phyloP scores from a whole-genome alignment of 2,329 filamentous ascomycete species.

The Gnomoniopsis smithogilvyi region DNA sequence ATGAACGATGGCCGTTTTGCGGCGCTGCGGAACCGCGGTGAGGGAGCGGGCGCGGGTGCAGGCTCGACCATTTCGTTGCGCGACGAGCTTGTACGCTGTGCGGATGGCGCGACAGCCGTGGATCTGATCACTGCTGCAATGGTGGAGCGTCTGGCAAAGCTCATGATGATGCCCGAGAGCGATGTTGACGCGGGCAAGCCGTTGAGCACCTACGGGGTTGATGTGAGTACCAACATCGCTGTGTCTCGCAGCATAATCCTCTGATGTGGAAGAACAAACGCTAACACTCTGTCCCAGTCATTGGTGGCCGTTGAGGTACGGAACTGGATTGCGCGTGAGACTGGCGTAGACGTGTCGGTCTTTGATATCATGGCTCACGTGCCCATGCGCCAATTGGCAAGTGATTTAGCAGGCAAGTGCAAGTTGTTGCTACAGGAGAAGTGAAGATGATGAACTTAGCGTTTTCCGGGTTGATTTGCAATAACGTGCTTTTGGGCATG shows the following conservation, averaged over 20 bases:
- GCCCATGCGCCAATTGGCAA: constrained; percentile 11
- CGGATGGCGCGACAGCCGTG: constrained; percentile 1
- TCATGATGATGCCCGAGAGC: constrained; percentile 8
- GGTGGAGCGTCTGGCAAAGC: constrained; percentile 6
- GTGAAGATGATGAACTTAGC: too few species aligned
- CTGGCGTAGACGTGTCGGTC: constrained; percentile 8
- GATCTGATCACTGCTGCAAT: constrained; percentile 12
- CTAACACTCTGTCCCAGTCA: neutral
- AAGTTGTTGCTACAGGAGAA: constrained; percentile 2
- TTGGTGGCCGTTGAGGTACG: constrained; percentile 15
- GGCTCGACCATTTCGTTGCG: constrained; percentile 7
- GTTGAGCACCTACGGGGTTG: constrained; percentile 12
- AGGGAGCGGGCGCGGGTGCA: neutral
- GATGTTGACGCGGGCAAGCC: constrained; percentile 12
- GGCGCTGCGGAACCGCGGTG: constrained; percentile 1
- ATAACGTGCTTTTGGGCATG: too few species aligned
- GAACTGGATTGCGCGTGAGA: constrained; percentile 15
- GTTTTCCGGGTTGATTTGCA: too few species aligned
- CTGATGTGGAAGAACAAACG: too few species aligned
- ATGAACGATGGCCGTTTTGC: neutral
- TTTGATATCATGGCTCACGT: constrained; percentile 12
- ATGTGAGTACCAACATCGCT: neutral
- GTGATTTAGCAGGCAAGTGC: constrained; percentile 10
- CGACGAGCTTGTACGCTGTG: neutral
- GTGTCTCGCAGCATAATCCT: too few species aligned